Percentiles rank a stretch among this genome's conserved stretches.
Conservation (phyloP, 192 early-diverging fungal genomes). For the Radiomyces spectabilis region DNA sequence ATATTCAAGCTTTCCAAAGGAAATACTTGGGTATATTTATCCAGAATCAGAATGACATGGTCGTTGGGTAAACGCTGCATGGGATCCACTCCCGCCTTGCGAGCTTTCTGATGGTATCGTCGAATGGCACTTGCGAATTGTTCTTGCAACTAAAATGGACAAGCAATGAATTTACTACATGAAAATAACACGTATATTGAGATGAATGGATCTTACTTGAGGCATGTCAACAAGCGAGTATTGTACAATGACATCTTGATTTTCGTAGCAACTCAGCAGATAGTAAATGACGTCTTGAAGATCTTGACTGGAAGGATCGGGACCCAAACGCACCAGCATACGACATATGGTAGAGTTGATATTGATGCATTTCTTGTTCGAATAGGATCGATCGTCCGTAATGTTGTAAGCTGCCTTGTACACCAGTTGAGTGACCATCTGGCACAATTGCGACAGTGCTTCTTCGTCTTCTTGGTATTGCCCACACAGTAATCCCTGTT, state of each 20-base stretch:
- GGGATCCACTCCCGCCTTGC: not conserved
- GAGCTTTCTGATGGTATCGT: constrained; percentile 8
- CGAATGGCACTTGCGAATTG: not conserved
- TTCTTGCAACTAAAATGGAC: constrained; percentile 14
- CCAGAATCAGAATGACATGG: constrained; percentile 80
- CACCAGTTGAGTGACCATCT: constrained; percentile 37
- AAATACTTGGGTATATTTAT: constrained; percentile 74
- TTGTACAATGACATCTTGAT: constrained; percentile 39
- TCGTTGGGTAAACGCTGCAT: constrained; percentile 5
- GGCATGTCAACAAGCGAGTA: constrained; percentile 48
- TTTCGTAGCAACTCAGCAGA: constrained; percentile 56
- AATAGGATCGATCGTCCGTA: not conserved
- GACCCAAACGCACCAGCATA: constrained; percentile 48
- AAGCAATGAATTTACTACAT: not conserved
- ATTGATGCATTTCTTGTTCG: constrained; percentile 33
- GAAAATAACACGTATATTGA: constrained; percentile 1
- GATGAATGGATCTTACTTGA: constrained; percentile 17
- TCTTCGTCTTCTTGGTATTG: not conserved
- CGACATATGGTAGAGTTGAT: constrained; percentile 49
- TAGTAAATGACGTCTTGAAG: constrained; percentile 67
- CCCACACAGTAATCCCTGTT: constrained; percentile 12
- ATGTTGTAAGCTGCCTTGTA: constrained; percentile 18
- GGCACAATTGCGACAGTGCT: constrained; percentile 38
- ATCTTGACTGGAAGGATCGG: constrained; percentile 42
- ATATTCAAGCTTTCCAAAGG: constrained; percentile 87